These are phyloP conservation scores for Teratosphaeriaceae sp. DNA, from an alignment of 2,329 filamentous ascomycete genomes.

Conservation along the genomic window DNA sequence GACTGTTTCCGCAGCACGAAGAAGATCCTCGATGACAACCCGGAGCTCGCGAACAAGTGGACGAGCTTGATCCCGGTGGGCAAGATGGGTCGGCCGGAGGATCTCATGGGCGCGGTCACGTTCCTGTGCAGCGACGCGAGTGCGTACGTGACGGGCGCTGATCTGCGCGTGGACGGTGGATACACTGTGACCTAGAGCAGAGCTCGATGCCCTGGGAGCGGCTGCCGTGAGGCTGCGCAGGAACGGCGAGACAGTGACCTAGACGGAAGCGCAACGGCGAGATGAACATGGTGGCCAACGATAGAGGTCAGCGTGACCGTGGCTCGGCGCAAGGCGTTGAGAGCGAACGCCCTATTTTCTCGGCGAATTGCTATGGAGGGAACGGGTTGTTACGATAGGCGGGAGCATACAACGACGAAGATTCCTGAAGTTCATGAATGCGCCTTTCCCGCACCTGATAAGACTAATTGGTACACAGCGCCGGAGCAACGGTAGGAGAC, in stretches of 20 bases:
- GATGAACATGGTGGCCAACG: background rate
- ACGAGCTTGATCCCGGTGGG: constrained; percentile 85
- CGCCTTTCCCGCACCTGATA: too few relatives aligned
- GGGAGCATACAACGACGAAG: too few relatives aligned
- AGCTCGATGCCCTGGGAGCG: background rate
- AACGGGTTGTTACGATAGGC: background rate
- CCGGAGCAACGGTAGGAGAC: too few relatives aligned
- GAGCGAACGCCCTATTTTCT: background rate
- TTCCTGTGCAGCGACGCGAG: constrained; percentile 78
- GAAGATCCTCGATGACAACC: constrained; percentile 91
- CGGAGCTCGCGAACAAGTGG: constrained; percentile 84
- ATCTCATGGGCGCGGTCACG: constrained; percentile 87
- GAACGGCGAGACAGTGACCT: background rate
- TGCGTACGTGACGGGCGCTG: constrained; percentile 57
- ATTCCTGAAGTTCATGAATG: too few relatives aligned
- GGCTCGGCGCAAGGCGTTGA: background rate
- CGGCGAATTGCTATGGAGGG: background rate
- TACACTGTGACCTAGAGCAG: constrained; percentile 32
- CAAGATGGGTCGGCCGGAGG: constrained; percentile 86
- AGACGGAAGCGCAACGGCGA: too few relatives aligned
- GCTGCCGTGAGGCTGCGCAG: background rate
- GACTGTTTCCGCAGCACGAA: constrained; percentile 56
- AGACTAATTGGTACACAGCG: too few relatives aligned
- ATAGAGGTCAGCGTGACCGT: background rate
- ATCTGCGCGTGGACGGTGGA: constrained; percentile 39